phyloP scores from a whole-genome alignment of 495 filamentous ascomycete species.

The Gamarada debralockiae region DNA sequence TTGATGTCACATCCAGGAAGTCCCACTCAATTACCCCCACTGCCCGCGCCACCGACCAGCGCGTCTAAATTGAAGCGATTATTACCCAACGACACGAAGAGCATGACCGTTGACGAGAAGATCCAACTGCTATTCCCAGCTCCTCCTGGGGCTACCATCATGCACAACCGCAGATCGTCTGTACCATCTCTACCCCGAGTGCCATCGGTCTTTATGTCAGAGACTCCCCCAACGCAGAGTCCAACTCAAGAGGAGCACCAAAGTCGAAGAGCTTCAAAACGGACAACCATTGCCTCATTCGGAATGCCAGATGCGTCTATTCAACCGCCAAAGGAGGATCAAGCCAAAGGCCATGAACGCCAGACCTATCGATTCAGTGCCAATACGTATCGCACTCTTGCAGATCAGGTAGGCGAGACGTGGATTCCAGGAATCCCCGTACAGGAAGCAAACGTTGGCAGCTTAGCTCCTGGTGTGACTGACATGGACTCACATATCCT shows the following conservation, averaged over 20 bases:
- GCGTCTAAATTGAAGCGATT: slow-evolving; percentile 27
- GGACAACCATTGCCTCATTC: slow-evolving; percentile 21
- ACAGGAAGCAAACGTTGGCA: slow-evolving; percentile 29
- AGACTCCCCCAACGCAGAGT: slow-evolving; percentile 3
- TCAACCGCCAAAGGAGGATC: slow-evolving; percentile 8
- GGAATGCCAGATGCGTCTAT: slow-evolving; percentile 3
- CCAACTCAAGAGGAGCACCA: slow-evolving; percentile 5
- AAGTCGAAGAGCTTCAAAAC: slow-evolving; percentile 16
- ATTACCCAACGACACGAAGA: slow-evolving; percentile 43
- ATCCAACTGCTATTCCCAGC: slow-evolving; percentile 42
- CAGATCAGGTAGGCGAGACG: slow-evolving; percentile 32
- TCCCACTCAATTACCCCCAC: slow-evolving; percentile 41
- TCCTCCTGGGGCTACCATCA: slow-evolving; percentile 27
- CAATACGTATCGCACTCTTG: slow-evolving; percentile 26
- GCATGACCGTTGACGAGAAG: slow-evolving; percentile 50
- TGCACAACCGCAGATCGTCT: slow-evolving; percentile 31
- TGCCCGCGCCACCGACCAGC: slow-evolving; percentile 34
- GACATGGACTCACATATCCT: slow-evolving; percentile 23
- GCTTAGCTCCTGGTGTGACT: slow-evolving; percentile 35
- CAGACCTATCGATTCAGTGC: slow-evolving; percentile 20
- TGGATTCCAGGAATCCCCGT: slow-evolving; percentile 36
- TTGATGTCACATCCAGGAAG: slow-evolving; percentile 39
- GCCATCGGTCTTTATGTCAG: slow-evolving; percentile 16
- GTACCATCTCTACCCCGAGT: slow-evolving; percentile 32
- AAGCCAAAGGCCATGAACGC: not conserved